Evolutionary conservation across 371 early-diverging fungal species (phyloP), one percentile per base, ranked within the genome.

Genomic region (Mortierella sp.): DNA sequence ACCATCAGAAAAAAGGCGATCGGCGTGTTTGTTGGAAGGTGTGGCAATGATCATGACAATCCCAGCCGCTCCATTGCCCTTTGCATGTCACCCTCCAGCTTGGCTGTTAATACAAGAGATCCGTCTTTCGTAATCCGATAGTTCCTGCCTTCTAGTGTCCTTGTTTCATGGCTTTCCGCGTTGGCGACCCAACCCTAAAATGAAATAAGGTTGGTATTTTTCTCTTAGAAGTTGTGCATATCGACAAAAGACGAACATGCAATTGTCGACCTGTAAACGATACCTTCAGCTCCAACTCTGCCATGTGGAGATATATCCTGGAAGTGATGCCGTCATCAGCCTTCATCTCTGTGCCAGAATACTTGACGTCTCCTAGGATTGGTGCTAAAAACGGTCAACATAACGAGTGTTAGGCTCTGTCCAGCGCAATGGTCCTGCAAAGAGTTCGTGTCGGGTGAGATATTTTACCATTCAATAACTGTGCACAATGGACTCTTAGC

Each of bases 401-500:
- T 5, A 37, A 9, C 26, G 21, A 55, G 10, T 11, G 24, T 44
- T n/a, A 55, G 57, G 16, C 13, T 26, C 21, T 57, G 26, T 24
- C 57, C 26, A 37, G 50, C 14, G 1, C 2, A 37, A 21, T 37
- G 11, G 40, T 16, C 5, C 16, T 69, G 9, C 10, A 13, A 5
- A 19, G 54, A 44, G 26, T 4, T 37, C 1, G 26, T 9, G 2
- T 9, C 10, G 40, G 31, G 21, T 40, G 48, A 67, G 21, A 37
- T 8, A 13, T 2, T 64, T 54, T 71, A 83, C 83, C 83, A n/a
- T 71, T 64, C 26, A 83, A 34, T 28, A 79, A 5, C n/a, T 83
- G 73, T 8, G 83, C 79, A 28, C 83, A 83, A 40, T 83, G 83
- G n/a, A 83, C 73, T 26, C 83, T 80, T 10, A 83, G 44, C 34